Evolutionary conservation across 345 rosid genomes (phyloP).

Genomic region (Barbarea vulgaris): DNA sequence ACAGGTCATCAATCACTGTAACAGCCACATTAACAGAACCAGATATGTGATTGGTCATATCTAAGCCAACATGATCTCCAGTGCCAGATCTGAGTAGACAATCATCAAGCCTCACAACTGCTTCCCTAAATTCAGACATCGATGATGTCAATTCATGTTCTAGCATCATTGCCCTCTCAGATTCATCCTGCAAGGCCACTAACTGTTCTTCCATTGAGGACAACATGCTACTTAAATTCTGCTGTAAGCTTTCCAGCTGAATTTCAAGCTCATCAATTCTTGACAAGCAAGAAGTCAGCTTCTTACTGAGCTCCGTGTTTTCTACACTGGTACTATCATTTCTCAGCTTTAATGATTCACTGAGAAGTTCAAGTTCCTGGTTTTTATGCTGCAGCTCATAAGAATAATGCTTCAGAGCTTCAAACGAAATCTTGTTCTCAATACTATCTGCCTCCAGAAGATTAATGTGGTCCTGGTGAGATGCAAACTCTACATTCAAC

Average conservation of each 20-base stretch:
- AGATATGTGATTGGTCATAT: conserved; percentile 46
- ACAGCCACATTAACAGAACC: conserved; percentile 60
- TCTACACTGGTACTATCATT: conserved; percentile 50
- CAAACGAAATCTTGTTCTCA: conserved; percentile 63
- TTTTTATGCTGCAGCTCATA: conserved; percentile 46
- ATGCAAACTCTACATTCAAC: conserved; percentile 50
- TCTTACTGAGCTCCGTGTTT: conserved; percentile 53
- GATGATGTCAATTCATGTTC: conserved; percentile 60
- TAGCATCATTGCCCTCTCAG: conserved; percentile 50
- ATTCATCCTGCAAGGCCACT: conserved; percentile 56
- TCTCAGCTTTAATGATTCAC: conserved; percentile 51
- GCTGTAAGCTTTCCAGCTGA: conserved; percentile 58
- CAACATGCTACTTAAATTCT: conserved; percentile 47
- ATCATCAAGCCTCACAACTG: conserved; percentile 62
- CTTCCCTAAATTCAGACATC: conserved; percentile 51
- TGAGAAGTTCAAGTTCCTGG: conserved; percentile 51
- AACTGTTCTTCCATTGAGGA: conserved; percentile 52
- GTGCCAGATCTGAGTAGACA: conserved; percentile 42
- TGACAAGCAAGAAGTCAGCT: conserved; percentile 45
- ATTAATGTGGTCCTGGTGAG: conserved; percentile 51
- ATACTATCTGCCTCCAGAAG: conserved; percentile 58
- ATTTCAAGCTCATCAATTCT: conserved; percentile 57
- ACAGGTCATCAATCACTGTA: conserved; percentile 55
- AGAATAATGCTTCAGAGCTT: conserved; percentile 58
- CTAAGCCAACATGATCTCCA: conserved; percentile 43